A percentile compares a stretch with the other conserved stretches of the same genome.
Conservation (phyloP, 2,329 filamentous ascomycete species). For the Triangularia setosa region DNA sequence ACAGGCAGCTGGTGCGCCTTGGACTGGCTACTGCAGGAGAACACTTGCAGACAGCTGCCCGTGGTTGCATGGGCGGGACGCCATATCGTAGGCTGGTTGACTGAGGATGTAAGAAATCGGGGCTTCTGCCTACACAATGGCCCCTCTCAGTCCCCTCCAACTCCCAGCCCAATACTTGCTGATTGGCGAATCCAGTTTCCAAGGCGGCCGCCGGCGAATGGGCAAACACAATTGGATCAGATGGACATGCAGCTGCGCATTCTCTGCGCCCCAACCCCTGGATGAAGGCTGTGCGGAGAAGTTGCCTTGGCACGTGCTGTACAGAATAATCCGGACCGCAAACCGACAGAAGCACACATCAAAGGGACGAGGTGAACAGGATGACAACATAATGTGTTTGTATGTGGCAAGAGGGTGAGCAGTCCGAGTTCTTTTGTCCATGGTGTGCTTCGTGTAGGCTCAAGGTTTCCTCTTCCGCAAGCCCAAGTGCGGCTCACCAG, state of each 20-base stretch:
- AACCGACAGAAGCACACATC: background rate
- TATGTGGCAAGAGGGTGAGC: no score
- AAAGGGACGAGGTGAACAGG: background rate
- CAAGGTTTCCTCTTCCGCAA: no score
- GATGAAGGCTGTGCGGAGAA: background rate
- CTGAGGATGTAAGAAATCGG: background rate
- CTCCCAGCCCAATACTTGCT: background rate
- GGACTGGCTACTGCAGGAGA: background rate
- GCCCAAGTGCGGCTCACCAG: no score
- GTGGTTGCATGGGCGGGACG: background rate
- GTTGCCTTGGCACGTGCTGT: background rate
- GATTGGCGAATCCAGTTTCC: background rate
- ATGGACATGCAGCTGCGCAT: background rate
- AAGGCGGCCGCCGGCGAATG: slow-evolving; percentile 5
- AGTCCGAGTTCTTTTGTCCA: no score
- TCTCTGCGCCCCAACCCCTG: background rate
- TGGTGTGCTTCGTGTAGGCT: no score
- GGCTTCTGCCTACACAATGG: background rate
- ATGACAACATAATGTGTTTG: no score
- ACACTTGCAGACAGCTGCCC: background rate
- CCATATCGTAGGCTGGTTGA: background rate
- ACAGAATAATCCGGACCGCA: background rate
- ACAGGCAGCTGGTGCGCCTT: background rate
- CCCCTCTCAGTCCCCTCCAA: background rate
- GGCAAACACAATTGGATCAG: slow-evolving; percentile 1